These are phyloP conservation scores for Dinochytrium kinnereticum DNA, from an alignment of 371 early-diverging fungal species.

Conservation along the genomic window DNA sequence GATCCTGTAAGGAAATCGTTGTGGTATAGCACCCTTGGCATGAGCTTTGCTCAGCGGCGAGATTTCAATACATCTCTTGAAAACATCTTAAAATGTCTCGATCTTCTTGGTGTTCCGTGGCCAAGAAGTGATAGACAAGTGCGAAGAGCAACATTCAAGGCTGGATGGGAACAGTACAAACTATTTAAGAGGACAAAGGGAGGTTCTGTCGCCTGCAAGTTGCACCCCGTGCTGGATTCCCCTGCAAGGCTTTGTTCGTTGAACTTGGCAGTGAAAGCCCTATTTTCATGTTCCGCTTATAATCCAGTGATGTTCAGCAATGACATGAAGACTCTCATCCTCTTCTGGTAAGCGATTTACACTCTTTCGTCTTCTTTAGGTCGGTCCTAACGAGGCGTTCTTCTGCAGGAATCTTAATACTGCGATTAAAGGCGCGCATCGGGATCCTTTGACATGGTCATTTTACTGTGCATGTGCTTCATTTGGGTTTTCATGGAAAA, in stretches of 20 bases:
- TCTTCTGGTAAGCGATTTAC: conserved; percentile 14
- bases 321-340: background rate
- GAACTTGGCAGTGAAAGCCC: background rate
- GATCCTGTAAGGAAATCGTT: background rate
- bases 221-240: background rate
- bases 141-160: background rate
- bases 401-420: conserved; percentile 6
- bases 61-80: background rate
- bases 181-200: conserved; percentile 10
- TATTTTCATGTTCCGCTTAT: conserved; percentile 2
- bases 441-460: conserved; percentile 1
- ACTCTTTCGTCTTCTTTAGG: background rate
- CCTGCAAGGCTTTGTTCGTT: background rate
- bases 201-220: conserved; percentile 10
- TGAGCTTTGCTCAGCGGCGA: background rate
- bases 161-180: background rate
- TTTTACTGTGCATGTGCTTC: background rate
- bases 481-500: conserved; percentile 16
- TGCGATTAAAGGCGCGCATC: conserved; percentile 3
- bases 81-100: background rate
- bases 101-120: background rate
- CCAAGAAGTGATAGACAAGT: background rate
- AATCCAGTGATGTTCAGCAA: background rate
- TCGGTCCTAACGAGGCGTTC: background rate
- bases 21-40: background rate